Percentiles rank a stretch among this genome's conserved stretches.
phyloP scores from a whole-genome alignment of 257 asterid species.

The Primulina eburnea region DNA sequence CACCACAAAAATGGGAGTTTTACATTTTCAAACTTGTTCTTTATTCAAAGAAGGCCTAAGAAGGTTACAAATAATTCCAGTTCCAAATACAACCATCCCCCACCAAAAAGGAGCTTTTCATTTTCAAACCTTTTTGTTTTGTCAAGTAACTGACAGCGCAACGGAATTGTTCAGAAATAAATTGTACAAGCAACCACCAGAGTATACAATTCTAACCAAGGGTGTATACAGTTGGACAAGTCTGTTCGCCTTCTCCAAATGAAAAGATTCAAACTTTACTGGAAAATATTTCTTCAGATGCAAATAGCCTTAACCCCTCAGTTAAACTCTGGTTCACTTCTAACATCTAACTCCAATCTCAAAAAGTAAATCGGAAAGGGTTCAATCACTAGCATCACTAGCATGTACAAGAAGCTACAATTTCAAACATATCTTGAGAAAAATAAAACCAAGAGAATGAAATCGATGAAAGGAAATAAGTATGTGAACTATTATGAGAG shows the following conservation, averaged over 20 bases:
- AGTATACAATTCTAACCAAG: not conserved
- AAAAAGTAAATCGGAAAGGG: no score
- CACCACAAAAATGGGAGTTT: not conserved
- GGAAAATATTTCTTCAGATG: not conserved
- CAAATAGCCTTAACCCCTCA: not conserved
- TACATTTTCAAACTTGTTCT: not conserved
- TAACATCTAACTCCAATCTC: not conserved
- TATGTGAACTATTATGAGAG: not conserved
- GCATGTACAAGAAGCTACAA: slow-evolving; percentile 2
- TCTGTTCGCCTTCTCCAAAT: not conserved
- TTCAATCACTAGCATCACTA: not conserved
- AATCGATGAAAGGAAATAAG: not conserved
- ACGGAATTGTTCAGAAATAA: not conserved
- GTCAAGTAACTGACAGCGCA: not conserved
- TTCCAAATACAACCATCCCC: not conserved
- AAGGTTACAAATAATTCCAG: not conserved
- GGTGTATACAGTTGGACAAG: no score
- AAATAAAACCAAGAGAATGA: not conserved
- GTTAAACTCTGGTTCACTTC: not conserved
- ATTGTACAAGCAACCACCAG: not conserved
- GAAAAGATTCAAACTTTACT: not conserved
- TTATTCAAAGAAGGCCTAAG: not conserved
- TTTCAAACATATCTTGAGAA: slow-evolving; percentile 10
- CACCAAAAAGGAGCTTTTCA: no score
- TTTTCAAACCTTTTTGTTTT: no score